These are phyloP conservation scores for Curvularia hawaiiensis DNA, from an alignment of 2,329 filamentous ascomycete genomes.

Conservation along the genomic window DNA sequence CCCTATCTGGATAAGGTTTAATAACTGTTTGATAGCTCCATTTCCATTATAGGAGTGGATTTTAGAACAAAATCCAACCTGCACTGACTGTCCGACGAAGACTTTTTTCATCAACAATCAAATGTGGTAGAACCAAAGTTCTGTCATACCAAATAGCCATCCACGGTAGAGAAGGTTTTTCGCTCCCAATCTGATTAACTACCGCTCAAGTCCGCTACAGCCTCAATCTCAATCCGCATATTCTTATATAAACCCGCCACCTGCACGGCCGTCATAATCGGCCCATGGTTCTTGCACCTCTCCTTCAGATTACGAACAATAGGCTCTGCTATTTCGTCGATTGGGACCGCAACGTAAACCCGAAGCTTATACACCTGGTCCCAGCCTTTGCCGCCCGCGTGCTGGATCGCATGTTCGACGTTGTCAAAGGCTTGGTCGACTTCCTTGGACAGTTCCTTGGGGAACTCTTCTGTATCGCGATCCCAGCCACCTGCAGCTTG, in stretches of 20 bases:
- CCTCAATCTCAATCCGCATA: slow-evolving; percentile 37
- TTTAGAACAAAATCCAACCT: not conserved
- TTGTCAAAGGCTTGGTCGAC: slow-evolving; percentile 41
- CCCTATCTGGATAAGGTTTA: no score
- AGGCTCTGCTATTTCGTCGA: slow-evolving; percentile 20
- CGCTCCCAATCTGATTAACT: no score
- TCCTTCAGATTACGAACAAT: slow-evolving; percentile 24
- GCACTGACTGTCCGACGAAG: no score
- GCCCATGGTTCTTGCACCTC: slow-evolving; percentile 32
- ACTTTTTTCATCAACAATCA: not conserved
- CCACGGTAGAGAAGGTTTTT: no score
- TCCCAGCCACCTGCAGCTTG: not conserved
- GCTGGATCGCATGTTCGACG: slow-evolving; percentile 56
- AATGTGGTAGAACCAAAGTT: no score
- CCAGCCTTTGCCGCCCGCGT: slow-evolving; percentile 61
- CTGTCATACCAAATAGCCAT: not conserved
- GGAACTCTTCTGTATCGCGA: not conserved
- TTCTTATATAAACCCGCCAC: slow-evolving; percentile 27
- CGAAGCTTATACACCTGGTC: slow-evolving; percentile 51
- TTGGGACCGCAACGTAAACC: slow-evolving; percentile 22
- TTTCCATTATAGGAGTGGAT: no score
- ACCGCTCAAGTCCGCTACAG: slow-evolving; percentile 17
- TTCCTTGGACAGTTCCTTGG: not conserved
- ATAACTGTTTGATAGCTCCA: no score
- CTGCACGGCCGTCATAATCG: slow-evolving; percentile 30